Base-by-base conservation (phyloP, 2,329 filamentous ascomycete genomes). In the Cercospora berteroae region DNA sequence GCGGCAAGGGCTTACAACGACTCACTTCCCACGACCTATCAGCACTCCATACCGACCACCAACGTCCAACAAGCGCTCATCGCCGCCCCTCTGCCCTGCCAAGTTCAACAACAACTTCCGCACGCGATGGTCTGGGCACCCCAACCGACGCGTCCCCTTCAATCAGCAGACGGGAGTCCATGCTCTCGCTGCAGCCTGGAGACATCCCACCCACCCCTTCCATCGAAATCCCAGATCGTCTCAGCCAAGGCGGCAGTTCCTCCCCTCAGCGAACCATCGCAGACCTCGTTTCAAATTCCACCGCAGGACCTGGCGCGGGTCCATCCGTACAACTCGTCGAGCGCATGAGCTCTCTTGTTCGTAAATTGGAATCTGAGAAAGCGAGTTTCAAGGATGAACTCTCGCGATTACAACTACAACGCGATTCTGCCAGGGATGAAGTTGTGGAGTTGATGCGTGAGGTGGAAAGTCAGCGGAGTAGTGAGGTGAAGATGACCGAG, bases 291-390 rank as follows among this genome's bases (percentile, higher is more conserved):
- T 74, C 72, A 65, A 77, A 75, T 13, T 96, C 93, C 0, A 97
- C 94, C 0, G 90, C 93, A 8, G 94, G 90, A 0, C 70, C 71
- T 2, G 71, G 66, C 23, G 94, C 94, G 0, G 95, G 95, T 0
- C 95, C 95, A 0, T 94, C 91, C 0, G 94, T 99, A 1, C 94
- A 98, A 80, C 87, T 99, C 0, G 94, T 99, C 16, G 95, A 98
- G 80, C 88, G 94, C 63, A 96, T 99, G 92, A 96, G 92, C 75
- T 92, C 94, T 2, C 92, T 93, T 0, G 94, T 99, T 55, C 90
- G 95, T 9, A 88, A 94, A 5, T 84, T 99, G 0, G 95, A 99
- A 77, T 92, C 89, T 59, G 95, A 99, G 77, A 96, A 96, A 77
- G 92, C 95, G 1, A 91, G 90, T 1, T 89, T 90, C 13, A 93